These are phyloP conservation scores for Hanseniaspora singularis DNA, from an alignment of 805 yeast species.

Conservation along the genomic window DNA sequence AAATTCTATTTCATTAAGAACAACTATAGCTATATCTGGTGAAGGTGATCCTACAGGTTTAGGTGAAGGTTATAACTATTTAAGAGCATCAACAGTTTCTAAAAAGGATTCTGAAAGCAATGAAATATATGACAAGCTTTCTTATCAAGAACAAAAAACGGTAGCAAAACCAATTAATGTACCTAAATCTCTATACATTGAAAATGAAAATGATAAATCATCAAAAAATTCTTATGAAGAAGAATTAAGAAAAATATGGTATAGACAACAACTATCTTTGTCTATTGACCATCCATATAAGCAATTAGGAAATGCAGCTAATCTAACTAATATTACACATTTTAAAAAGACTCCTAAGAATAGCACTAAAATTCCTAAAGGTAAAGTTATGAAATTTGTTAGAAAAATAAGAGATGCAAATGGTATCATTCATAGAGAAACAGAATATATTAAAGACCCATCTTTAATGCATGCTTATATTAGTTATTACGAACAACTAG, in stretches of 20 bases:
- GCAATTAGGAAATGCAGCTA: conserved; percentile 28
- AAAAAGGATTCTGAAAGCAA: conserved; percentile 9
- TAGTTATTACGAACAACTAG: conserved; percentile 53
- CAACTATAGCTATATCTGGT: conserved; percentile 89
- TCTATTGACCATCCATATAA: conserved; percentile 32
- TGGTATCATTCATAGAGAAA: conserved; percentile 71
- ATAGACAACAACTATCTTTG: conserved; percentile 58
- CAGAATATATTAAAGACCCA: conserved; percentile 72
- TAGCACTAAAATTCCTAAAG: conserved; percentile 23
- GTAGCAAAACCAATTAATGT: conserved; percentile 13
- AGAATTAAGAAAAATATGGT: conserved; percentile 83
- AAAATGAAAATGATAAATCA: conserved; percentile 2
- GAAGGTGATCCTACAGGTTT: conserved; percentile 91
- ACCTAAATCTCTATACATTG: conserved; percentile 4
- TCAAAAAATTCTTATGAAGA: conserved; percentile 77
- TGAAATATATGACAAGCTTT: conserved; percentile 1
- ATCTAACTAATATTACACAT: conserved; percentile 25
- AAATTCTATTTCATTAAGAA: conserved; percentile 89
- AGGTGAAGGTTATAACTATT: conserved; percentile 77
- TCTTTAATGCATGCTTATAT: conserved; percentile 77
- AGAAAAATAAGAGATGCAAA: conserved; percentile 73
- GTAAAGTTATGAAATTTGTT: conserved; percentile 49
- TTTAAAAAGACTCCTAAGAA: conserved; percentile 25
- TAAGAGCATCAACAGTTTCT: conserved; percentile 41
- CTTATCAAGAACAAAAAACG: conserved; percentile 10